phyloP scores from a whole-genome alignment of 257 asterid genomes.

The Sherardia arvensis region DNA sequence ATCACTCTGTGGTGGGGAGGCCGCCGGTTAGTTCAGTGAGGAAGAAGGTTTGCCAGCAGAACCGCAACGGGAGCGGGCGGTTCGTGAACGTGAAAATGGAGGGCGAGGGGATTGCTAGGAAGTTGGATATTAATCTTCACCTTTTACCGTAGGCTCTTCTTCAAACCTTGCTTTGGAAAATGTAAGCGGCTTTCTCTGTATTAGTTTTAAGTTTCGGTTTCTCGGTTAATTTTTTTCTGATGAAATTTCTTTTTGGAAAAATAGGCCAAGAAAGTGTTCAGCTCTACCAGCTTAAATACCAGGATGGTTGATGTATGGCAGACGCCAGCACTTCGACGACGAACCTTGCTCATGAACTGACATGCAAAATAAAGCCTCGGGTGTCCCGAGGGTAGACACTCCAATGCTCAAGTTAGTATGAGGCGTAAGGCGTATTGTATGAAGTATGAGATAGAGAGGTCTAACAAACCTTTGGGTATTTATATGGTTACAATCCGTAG shows the following conservation, averaged over 20 bases:
- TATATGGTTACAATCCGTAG: too few species aligned
- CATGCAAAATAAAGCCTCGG: too few species aligned
- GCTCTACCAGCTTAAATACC: conserved; percentile 38
- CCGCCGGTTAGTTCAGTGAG: conserved; percentile 54
- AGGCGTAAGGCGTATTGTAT: too few species aligned
- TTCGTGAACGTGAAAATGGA: conserved; percentile 73
- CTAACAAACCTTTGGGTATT: too few species aligned
- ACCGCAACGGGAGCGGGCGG: conserved; percentile 10
- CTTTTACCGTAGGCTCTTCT: conserved; percentile 30
- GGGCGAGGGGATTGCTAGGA: conserved; percentile 60
- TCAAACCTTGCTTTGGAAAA: conserved; percentile 38
- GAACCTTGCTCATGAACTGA: conserved; percentile 8
- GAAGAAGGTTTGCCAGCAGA: conserved; percentile 32
- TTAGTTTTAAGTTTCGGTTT: neutral
- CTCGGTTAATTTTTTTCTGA: neutral
- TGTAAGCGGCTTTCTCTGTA: conserved; percentile 16
- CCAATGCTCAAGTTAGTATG: too few species aligned
- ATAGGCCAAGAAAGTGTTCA: conserved; percentile 32
- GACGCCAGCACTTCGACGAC: conserved; percentile 55
- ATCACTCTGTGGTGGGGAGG: conserved; percentile 40
- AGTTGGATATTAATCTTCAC: conserved; percentile 35
- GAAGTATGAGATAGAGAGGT: too few species aligned
- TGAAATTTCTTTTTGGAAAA: neutral
- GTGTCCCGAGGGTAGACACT: too few species aligned
- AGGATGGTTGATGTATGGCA: conserved; percentile 56